phyloP scores from a whole-genome alignment of 2,329 filamentous ascomycete genomes.

The Aspergillus udagawae region DNA sequence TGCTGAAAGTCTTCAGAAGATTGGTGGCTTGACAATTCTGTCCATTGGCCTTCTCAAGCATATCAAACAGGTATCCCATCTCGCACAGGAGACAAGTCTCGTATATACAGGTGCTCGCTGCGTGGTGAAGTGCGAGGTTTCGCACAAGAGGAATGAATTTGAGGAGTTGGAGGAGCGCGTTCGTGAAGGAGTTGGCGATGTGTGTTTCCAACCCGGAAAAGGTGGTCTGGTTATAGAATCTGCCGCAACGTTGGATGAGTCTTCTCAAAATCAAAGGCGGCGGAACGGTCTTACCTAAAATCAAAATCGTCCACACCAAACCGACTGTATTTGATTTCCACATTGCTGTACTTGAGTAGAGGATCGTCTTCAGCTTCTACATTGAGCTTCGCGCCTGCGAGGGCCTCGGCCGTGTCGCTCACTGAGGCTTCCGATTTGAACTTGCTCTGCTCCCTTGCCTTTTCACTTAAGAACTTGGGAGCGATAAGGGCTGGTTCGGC shows the following conservation, averaged over 20 bases:
- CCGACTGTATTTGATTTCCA: conserved; percentile 98
- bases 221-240: conserved; percentile 89
- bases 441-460: conserved; percentile 62
- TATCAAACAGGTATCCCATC: conserved; percentile 92
- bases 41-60: conserved; percentile 93
- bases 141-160: conserved; percentile 85
- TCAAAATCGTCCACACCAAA: conserved; percentile 99
- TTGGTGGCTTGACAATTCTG: conserved; percentile 97
- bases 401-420: conserved; percentile 58
- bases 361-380: conserved; percentile 73
- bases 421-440: conserved; percentile 35
- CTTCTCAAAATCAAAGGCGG: not conserved
- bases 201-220: conserved; percentile 95
- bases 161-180: conserved; percentile 84
- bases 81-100: conserved; percentile 89
- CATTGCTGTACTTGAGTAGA: conserved; percentile 82
- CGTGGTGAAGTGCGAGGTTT: conserved; percentile 84
- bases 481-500: conserved; percentile 61
- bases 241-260: conserved; percentile 30
- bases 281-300: conserved; percentile 72
- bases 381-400: conserved; percentile 67
- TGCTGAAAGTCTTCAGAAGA: conserved; percentile 82
- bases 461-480: conserved; percentile 93
- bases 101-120: conserved; percentile 75
- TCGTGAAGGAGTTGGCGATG: conserved; percentile 94